phyloP scores from a whole-genome alignment of 164 flowering plant species.

The Tetrastigma voinierianum region DNA sequence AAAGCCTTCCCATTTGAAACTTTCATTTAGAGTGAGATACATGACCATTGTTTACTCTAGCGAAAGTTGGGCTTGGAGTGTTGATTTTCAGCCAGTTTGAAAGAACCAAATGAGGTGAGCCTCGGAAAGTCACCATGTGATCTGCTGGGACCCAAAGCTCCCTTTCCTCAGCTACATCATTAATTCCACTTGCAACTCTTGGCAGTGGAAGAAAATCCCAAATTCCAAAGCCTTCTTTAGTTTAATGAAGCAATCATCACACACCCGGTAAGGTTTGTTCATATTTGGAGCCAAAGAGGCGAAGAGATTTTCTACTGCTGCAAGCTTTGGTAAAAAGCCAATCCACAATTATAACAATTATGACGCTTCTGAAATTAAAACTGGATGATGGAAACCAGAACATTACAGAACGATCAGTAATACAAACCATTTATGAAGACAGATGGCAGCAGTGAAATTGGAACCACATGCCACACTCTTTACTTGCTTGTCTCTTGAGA shows the following conservation, averaged over 20 bases:
- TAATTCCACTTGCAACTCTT: conserved; percentile 33
- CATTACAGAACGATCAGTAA: conserved; percentile 67
- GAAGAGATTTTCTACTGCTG: conserved; percentile 71
- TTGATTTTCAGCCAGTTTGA: conserved; percentile 39
- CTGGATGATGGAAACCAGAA: conserved; percentile 67
- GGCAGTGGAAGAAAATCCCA: conserved; percentile 31
- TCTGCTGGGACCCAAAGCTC: conserved; percentile 31
- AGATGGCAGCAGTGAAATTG: conserved; percentile 79
- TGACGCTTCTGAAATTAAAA: conserved; percentile 87
- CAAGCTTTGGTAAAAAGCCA: conserved; percentile 88
- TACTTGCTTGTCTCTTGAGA: conserved; percentile 76
- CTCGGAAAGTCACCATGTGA: conserved; percentile 43
- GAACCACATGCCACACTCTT: conserved; percentile 83
- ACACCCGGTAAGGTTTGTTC: conserved; percentile 89
- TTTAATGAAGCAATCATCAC: conserved; percentile 82
- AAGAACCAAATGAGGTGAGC: conserved; percentile 58
- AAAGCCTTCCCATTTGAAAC: conserved; percentile 36
- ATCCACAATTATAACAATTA: conserved; percentile 94
- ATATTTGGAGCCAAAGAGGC: conserved; percentile 84
- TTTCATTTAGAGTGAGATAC: conserved; percentile 34
- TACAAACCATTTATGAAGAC: conserved; percentile 75
- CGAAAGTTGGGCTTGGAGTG: conserved; percentile 19
- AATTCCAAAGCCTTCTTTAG: conserved; percentile 58
- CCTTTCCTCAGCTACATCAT: conserved; percentile 46
- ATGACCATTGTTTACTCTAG: conserved; percentile 26